These are phyloP conservation scores for Coemansia sp. DNA, from an alignment of 192 early-diverging fungal genomes.

Conservation along the genomic window DNA sequence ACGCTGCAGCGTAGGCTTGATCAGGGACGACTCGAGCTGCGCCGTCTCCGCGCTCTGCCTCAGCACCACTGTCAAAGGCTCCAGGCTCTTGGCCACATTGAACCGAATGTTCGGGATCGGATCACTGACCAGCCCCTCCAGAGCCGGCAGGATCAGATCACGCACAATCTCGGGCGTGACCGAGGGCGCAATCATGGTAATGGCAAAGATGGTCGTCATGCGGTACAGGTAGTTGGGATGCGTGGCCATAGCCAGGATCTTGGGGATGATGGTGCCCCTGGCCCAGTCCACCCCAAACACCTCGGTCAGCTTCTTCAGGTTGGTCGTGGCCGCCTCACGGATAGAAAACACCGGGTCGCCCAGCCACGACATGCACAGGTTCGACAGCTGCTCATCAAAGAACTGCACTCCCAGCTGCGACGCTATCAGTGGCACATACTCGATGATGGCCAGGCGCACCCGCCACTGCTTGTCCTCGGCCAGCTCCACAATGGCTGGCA, in stretches of 20 bases:
- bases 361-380: conserved; percentile 98
- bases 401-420: conserved; percentile 92
- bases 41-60: conserved; percentile 59
- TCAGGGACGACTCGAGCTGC: conserved; percentile 55
- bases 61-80: conserved; percentile 74
- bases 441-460: conserved; percentile 96
- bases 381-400: conserved; percentile 94
- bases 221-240: conserved; percentile 96
- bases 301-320: conserved; percentile 91
- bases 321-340: conserved; percentile 92
- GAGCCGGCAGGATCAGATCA: conserved; percentile 83
- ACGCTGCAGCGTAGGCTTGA: conserved; percentile 78
- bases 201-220: conserved; percentile 96
- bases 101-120: conserved; percentile 99
- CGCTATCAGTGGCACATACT: conserved; percentile 96
- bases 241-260: conserved; percentile 82
- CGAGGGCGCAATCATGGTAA: conserved; percentile 85
- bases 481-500: conserved; percentile 97
- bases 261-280: conserved; percentile 86
- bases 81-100: conserved; percentile 95
- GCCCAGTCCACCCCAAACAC: conserved; percentile 99
- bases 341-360: conserved; percentile 96
- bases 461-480: conserved; percentile 99
- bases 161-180: conserved; percentile 82
- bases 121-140: conserved; percentile 77